A percentile compares a stretch with the other conserved stretches of the same genome.
Evolutionary conservation across 1,284 basidiomycete species (phyloP).

Genomic region (Tilletia caries): DNA sequence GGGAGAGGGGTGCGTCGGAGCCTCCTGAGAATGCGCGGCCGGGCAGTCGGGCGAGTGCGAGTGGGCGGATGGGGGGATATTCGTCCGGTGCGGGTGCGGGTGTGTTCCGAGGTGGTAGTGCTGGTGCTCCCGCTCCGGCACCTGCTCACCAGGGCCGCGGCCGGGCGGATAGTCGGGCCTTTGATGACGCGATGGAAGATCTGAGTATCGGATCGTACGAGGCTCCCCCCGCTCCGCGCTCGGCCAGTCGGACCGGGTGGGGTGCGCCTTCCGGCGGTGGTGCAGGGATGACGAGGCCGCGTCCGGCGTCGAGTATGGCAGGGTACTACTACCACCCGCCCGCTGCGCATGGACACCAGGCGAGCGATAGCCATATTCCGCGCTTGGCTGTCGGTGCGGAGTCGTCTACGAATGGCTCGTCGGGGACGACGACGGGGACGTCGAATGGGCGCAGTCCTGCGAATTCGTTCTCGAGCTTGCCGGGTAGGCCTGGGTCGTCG

Average conservation of each 20-base stretch:
- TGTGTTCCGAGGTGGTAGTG: background rate
- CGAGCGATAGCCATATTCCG: constrained; percentile 31
- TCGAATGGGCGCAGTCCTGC: background rate
- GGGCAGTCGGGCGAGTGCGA: background rate
- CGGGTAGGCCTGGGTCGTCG: constrained; percentile 33
- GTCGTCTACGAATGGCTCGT: background rate
- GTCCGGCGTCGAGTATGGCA: constrained; percentile 28
- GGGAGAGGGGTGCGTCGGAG: background rate
- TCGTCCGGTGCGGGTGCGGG: background rate
- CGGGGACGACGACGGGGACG: background rate
- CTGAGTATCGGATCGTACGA: constrained; percentile 2
- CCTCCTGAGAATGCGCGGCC: constrained; percentile 1
- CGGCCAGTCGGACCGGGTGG: too few species aligned
- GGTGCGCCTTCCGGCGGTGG: too few species aligned
- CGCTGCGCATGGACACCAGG: constrained; percentile 18
- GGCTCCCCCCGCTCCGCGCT: background rate
- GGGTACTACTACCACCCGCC: constrained; percentile 39
- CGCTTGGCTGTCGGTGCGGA: constrained; percentile 23
- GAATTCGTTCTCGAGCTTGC: constrained; percentile 13
- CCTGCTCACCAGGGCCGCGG: background rate
- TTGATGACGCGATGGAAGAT: constrained; percentile 8
- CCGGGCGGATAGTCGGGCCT: background rate
- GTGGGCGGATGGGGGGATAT: background rate
- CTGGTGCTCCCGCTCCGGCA: too few species aligned
- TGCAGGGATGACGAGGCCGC: too few species aligned